Evolutionary conservation across 1,139 yeast genomes (phyloP).

Genomic region (Hansenula sp.): DNA sequence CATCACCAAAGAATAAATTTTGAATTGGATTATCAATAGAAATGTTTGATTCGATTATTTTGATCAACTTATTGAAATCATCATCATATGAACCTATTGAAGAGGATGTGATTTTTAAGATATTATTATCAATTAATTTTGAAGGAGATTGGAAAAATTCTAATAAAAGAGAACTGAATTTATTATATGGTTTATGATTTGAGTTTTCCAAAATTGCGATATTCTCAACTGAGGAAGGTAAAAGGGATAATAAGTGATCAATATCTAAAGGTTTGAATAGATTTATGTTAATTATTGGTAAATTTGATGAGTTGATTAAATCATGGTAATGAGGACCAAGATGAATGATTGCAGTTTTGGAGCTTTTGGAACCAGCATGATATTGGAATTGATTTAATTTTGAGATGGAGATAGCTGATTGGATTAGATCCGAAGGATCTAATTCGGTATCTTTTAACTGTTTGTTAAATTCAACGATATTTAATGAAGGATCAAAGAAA

Average conservation of each 20-base stretch:
- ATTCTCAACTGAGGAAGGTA: conserved; percentile 56
- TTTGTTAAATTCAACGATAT: too few relatives aligned
- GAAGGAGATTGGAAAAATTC: conserved; percentile 67
- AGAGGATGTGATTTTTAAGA: conserved; percentile 42
- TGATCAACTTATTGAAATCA: conserved; percentile 39
- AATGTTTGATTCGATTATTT: conserved; percentile 51
- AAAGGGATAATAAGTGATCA: conserved; percentile 39
- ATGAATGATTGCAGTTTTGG: conserved; percentile 43
- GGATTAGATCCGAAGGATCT: conserved; percentile 9
- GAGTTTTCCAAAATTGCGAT: conserved; percentile 63
- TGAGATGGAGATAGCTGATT: conserved; percentile 8
- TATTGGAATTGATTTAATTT: conserved; percentile 24
- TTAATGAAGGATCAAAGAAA: too few relatives aligned
- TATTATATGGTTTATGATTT: conserved; percentile 42
- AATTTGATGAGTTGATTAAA: conserved; percentile 41
- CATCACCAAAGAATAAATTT: conserved; percentile 58
- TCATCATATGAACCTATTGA: conserved; percentile 59
- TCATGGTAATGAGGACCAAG: conserved; percentile 60
- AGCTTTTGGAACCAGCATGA: conserved; percentile 32
- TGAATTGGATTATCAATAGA: conserved; percentile 54
- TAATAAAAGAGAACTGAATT: conserved; percentile 65
- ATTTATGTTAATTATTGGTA: conserved; percentile 50
- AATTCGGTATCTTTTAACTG: conserved; percentile 6
- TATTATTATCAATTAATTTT: conserved; percentile 42
- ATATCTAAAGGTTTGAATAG: conserved; percentile 72